These are phyloP conservation scores for Penicillium manginii DNA, from an alignment of 495 filamentous ascomycete species.

Conservation along the genomic window DNA sequence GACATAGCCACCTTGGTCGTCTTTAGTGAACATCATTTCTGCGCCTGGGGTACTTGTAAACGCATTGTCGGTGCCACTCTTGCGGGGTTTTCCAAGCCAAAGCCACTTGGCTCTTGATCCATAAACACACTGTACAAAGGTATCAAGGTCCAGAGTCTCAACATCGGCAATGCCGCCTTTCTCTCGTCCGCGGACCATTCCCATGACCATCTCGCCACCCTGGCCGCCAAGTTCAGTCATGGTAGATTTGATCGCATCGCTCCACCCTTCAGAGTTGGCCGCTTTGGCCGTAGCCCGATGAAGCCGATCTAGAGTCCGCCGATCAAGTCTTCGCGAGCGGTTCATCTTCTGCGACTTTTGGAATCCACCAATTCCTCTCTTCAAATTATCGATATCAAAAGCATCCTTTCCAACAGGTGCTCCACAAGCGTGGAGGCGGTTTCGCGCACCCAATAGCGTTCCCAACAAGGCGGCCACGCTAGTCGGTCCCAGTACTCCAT, in stretches of 20 bases:
- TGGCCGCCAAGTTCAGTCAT: slow-evolving; percentile 95
- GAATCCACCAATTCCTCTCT: slow-evolving; percentile 82
- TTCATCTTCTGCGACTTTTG: slow-evolving; percentile 86
- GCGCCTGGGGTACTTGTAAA: slow-evolving; percentile 56
- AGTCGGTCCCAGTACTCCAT: slow-evolving; percentile 89
- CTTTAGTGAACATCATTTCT: slow-evolving; percentile 68
- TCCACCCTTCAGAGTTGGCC: slow-evolving; percentile 79
- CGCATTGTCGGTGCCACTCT: slow-evolving; percentile 55
- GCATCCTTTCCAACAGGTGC: slow-evolving; percentile 89
- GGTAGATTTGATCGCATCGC: slow-evolving; percentile 90
- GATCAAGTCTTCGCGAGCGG: slow-evolving; percentile 77
- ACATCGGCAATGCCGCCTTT: slow-evolving; percentile 89
- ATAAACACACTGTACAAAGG: slow-evolving; percentile 72
- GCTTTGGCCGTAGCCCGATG: slow-evolving; percentile 85
- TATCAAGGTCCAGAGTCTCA: slow-evolving; percentile 87
- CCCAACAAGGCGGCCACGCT: slow-evolving; percentile 89
- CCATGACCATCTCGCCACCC: slow-evolving; percentile 89
- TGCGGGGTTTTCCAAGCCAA: slow-evolving; percentile 86
- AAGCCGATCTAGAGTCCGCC: slow-evolving; percentile 78
- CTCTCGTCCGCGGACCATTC: slow-evolving; percentile 86
- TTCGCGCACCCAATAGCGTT: slow-evolving; percentile 85
- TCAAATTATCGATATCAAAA: slow-evolving; percentile 81
- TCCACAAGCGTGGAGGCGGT: slow-evolving; percentile 78
- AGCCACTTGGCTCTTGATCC: slow-evolving; percentile 89
- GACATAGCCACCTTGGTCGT: slow-evolving; percentile 65